A percentile compares a stretch with the other conserved stretches of the same genome.
Evolutionary conservation across 78 protist species (phyloP).

Genomic region (Dictyostelium citrinum): DNA sequence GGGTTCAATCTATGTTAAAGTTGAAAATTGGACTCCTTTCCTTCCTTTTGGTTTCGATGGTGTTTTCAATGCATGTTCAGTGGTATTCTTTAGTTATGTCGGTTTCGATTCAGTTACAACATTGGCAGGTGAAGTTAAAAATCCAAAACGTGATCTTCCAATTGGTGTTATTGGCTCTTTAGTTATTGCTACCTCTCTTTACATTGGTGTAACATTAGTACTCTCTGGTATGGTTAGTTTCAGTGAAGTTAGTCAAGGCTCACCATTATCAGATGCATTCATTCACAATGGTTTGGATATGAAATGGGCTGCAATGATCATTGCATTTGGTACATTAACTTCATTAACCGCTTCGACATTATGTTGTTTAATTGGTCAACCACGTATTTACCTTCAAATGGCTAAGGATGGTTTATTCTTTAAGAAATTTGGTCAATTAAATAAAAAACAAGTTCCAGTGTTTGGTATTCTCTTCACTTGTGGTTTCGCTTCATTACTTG

Average conservation of each 20-base stretch:
- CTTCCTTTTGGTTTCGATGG: constrained; percentile 80
- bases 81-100: constrained; percentile 79
- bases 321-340: constrained; percentile 69
- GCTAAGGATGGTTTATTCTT: constrained; percentile 83
- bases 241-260: not conserved
- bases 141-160: constrained; percentile 84
- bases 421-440: constrained; percentile 8
- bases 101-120: constrained; percentile 87
- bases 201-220: constrained; percentile 69
- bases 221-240: constrained; percentile 69
- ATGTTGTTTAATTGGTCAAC: constrained; percentile 79
- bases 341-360: constrained; percentile 79
- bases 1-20: constrained; percentile 61
- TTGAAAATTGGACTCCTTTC: constrained; percentile 70
- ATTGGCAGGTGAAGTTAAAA: constrained; percentile 75
- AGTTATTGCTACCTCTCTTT: constrained; percentile 58
- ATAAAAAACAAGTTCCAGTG: constrained; percentile 61
- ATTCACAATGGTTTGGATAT: not conserved
- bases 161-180: constrained; percentile 79
- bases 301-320: constrained; percentile 62
- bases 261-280: constrained; percentile 55
- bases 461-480: constrained; percentile 79
- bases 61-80: constrained; percentile 71
- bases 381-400: constrained; percentile 80
- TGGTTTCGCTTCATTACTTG: constrained; percentile 50